These are phyloP conservation scores for Harrya chromipes DNA, from an alignment of 768 basidiomycete species.

Conservation along the genomic window DNA sequence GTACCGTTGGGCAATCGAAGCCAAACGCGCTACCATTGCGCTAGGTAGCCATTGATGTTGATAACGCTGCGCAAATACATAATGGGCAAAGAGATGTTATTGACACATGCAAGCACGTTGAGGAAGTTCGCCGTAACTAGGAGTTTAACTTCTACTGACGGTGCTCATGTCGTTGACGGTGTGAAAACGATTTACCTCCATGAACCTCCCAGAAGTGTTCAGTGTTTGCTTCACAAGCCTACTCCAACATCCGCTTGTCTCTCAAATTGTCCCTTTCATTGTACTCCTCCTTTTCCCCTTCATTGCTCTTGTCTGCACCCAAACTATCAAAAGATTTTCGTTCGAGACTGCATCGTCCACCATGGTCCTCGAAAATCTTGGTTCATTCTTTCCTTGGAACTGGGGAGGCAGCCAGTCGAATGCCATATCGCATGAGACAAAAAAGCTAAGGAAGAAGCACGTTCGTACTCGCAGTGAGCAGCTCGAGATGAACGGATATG, in stretches of 20 bases:
- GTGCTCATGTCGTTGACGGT: conserved; percentile 29
- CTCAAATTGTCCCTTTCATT: conserved; percentile 57
- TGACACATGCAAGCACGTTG: conserved; percentile 6
- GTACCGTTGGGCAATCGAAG: conserved; percentile 76
- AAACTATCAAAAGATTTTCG: conserved; percentile 32
- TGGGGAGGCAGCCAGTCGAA: conserved; percentile 42
- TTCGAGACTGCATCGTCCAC: conserved; percentile 22
- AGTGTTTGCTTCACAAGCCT: conserved; percentile 40
- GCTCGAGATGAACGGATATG: conserved; percentile 41
- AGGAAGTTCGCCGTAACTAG: conserved; percentile 19
- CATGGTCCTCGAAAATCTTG: conserved; percentile 60
- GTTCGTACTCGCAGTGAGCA: conserved; percentile 57
- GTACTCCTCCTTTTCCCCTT: conserved; percentile 47
- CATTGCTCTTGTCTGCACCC: conserved; percentile 29
- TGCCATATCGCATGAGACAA: conserved; percentile 32
- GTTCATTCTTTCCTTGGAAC: conserved; percentile 59
- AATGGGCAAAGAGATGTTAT: not conserved
- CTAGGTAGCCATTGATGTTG: conserved; percentile 59
- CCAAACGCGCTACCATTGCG: conserved; percentile 97
- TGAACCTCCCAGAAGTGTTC: conserved; percentile 43
- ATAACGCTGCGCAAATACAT: accelerated
- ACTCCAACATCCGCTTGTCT: conserved; percentile 39
- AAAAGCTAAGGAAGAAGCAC: conserved; percentile 49
- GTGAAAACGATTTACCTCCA: conserved; percentile 33
- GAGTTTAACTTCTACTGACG: conserved; percentile 12